Conservation (phyloP, 2,329 filamentous ascomycete species). For the Fusarium liriodendri region DNA sequence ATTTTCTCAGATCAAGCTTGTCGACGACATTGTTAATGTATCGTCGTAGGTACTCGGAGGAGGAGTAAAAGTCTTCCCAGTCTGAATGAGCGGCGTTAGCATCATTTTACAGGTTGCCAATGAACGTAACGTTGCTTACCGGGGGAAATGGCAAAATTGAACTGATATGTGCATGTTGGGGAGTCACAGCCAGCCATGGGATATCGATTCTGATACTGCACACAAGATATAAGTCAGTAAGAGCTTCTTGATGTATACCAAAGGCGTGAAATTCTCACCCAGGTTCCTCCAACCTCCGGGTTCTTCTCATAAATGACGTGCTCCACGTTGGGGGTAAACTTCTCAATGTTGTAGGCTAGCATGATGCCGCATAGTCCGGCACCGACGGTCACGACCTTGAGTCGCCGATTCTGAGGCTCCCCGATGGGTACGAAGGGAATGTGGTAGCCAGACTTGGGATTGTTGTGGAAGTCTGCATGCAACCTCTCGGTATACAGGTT, state of each 20-base stretch:
- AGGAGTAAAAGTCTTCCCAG: not conserved
- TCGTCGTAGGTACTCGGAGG: not conserved
- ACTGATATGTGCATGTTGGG: not conserved
- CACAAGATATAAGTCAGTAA: not conserved
- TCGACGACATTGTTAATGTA: not conserved
- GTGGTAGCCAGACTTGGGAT: not conserved
- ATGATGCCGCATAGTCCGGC: not conserved
- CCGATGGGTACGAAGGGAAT: not conserved
- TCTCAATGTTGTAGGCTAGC: not conserved
- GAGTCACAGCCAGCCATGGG: not conserved
- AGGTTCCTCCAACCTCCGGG: not conserved
- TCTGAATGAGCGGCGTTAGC: not conserved
- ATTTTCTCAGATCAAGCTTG: not conserved
- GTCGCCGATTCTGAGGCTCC: not conserved
- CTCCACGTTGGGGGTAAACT: not conserved
- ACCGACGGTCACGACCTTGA: not conserved
- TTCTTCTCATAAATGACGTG: not conserved
- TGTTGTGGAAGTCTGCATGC: not conserved
- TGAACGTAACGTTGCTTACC: not conserved
- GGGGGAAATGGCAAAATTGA: not conserved
- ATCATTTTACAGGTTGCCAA: not conserved
- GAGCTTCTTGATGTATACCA: not conserved
- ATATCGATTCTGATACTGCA: not conserved
- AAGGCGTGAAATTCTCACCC: not conserved
- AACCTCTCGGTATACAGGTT: not conserved